Evolutionary conservation across 345 rosid species (phyloP).

Genomic region (Anastatica hierochuntica): DNA sequence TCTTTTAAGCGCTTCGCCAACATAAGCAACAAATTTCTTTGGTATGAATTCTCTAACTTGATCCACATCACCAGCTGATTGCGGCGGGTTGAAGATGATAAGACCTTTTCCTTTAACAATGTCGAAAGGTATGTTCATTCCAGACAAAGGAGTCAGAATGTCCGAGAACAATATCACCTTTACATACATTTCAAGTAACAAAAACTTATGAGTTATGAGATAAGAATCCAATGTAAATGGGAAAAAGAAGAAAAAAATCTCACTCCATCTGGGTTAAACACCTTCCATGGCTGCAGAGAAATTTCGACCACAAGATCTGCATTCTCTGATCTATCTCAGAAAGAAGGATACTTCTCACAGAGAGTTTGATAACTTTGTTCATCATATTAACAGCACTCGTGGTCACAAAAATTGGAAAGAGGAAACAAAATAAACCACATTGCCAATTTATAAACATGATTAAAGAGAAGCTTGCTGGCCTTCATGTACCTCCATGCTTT

Average conservation of each 20-base stretch:
- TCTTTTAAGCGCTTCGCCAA: constrained; percentile 85
- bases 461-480: constrained; percentile 63
- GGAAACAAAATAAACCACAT: not conserved
- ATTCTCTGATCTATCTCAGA: constrained; percentile 93
- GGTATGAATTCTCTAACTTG: constrained; percentile 79
- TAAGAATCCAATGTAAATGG: not conserved
- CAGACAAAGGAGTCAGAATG: constrained; percentile 93
- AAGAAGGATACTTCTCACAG: constrained; percentile 85
- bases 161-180: constrained; percentile 97
- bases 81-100: constrained; percentile 69
- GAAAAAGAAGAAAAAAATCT: constrained; percentile 4
- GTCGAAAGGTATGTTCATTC: constrained; percentile 99
- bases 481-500: constrained; percentile 99
- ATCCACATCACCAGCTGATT: constrained; percentile 57
- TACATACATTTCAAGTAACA: constrained; percentile 15
- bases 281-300: constrained; percentile 98
- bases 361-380: constrained; percentile 73
- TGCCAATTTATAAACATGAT: too few relatives aligned
- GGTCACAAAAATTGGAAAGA: not conserved
- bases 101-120: constrained; percentile 97
- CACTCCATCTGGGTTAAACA: constrained; percentile 92
- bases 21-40: constrained; percentile 81
- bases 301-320: constrained; percentile 93
- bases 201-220: not conserved
- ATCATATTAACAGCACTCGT: not conserved